Evolutionary conservation across 331 rosid genomes (phyloP), one percentile per base, ranked within the genome.

Genomic region (Pyracantha coccinea): DNA sequence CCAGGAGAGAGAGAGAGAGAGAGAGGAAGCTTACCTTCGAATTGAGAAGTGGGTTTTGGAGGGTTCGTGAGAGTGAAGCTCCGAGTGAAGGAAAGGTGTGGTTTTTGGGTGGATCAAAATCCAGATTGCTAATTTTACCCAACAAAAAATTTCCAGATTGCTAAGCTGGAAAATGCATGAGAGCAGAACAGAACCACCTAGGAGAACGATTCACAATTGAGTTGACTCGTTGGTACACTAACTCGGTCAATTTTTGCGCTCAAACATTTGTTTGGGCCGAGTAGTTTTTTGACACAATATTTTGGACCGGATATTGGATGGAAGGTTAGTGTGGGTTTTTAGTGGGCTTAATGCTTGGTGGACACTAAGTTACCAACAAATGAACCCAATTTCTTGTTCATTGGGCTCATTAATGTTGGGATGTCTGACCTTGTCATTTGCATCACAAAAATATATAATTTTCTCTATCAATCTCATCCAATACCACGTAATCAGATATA

Each of bases 1-100:
- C 53, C 70, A 7, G 65, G 65, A 28, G 58, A 67, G 38, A 55
- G 69, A 69, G 75, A 53, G 13, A 57, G 29, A 32, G 29, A 21
- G 25, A n/a, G 60, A 54, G 60, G 77, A 72, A 38, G 17, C 19
- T 77, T 78, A 75, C 82, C 85, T 83, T 35, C 54, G 72, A 63
- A 70, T 55, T 76, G 77, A 77, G 77, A 84, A 53, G 66, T 44
- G 85, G 80, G 25, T 54, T 69, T 66, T 54, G 78, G 67, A 31
- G 66, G 27, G 24, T 25, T 72, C 29, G 29, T 69, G 45, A 72
- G 74, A 67, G 78, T 74, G 72, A 65, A 76, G 77, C 72, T 70
- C 66, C 24, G 65, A 53, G 72, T 24, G 78, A 78, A 41, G 24
- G 8, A 77, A 81, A 27, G 75, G 68, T 57, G 38, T 45, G 31